These are phyloP conservation scores for Magnolia sinica DNA, from an alignment of 164 flowering plant species.

Conservation along the genomic window DNA sequence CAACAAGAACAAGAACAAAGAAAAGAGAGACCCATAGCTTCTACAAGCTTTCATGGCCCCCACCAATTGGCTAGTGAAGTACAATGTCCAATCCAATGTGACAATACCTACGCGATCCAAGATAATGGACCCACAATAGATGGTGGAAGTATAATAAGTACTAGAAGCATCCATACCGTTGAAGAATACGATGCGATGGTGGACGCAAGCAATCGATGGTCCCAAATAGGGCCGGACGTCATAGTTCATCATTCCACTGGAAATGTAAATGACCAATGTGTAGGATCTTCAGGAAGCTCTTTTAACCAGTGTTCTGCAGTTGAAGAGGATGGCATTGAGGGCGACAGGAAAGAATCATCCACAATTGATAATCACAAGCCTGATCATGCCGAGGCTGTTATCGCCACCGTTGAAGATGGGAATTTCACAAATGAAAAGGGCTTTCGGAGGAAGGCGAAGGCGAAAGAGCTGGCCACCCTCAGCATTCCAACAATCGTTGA, in stretches of 20 bases:
- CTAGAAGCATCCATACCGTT: constrained; percentile 19
- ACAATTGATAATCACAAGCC: neutral
- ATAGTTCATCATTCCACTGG: too few relatives aligned
- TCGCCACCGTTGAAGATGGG: neutral
- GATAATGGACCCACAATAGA: too few relatives aligned
- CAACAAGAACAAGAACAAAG: neutral
- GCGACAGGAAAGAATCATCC: neutral
- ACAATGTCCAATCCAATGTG: neutral
- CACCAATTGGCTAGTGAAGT: neutral
- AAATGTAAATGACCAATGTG: too few relatives aligned
- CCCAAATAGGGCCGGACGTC: neutral
- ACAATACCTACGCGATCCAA: neutral
- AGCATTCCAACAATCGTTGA: constrained; percentile 27
- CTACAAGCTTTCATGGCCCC: constrained; percentile 17
- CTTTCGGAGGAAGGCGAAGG: constrained; percentile 26
- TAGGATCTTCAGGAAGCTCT: neutral
- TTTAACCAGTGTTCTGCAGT: too few relatives aligned
- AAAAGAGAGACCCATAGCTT: neutral
- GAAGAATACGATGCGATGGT: constrained; percentile 33
- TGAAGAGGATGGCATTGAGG: neutral
- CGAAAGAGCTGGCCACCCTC: constrained; percentile 26
- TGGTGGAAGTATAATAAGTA: neutral
- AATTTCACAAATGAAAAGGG: constrained; percentile 11
- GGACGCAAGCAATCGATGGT: neutral
- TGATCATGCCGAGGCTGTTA: neutral